Percentiles rank a stretch among this genome's conserved stretches.
Conservation (phyloP, 768 basidiomycete species). For the Lactifluus piperatus region DNA sequence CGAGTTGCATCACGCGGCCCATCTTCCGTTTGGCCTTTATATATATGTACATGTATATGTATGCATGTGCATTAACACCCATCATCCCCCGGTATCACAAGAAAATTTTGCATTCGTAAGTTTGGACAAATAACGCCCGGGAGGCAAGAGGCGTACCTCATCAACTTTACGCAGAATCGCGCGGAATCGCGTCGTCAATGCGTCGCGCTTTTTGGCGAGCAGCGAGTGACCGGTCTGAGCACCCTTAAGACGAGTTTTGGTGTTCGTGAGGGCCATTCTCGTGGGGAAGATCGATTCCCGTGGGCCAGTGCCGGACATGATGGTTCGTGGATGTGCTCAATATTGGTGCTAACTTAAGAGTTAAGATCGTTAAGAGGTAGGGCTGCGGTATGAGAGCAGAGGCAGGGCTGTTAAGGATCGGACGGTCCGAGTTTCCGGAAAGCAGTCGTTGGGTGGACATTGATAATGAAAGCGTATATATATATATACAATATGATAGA, state of each 20-base stretch:
- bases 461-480: not conserved
- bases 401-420: not conserved
- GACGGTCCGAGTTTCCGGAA: constrained; percentile 1
- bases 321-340: too few relatives aligned
- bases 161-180: constrained; percentile 95
- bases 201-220: constrained; percentile 96
- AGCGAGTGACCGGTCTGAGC: constrained; percentile 94
- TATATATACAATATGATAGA: not conserved
- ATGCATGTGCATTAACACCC: too few relatives aligned
- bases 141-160: constrained; percentile 56
- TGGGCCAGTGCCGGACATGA: constrained; percentile 84
- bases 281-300: constrained; percentile 96
- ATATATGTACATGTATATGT: too few relatives aligned
- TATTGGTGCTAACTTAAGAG: too few relatives aligned
- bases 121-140: too few relatives aligned
- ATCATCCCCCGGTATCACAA: too few relatives aligned
- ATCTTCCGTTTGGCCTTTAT: constrained; percentile 93
- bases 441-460: not conserved
- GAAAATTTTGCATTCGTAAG: too few relatives aligned
- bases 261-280: constrained; percentile 94
- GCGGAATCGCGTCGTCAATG: constrained; percentile 88
- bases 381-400: too few relatives aligned
- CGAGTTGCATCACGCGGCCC: constrained; percentile 97
- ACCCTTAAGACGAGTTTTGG: constrained; percentile 80
- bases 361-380: too few relatives aligned